A percentile compares a stretch with the other conserved stretches of the same genome.
Conservation (phyloP, 345 rosid species). For the Gossypium australe region DNA sequence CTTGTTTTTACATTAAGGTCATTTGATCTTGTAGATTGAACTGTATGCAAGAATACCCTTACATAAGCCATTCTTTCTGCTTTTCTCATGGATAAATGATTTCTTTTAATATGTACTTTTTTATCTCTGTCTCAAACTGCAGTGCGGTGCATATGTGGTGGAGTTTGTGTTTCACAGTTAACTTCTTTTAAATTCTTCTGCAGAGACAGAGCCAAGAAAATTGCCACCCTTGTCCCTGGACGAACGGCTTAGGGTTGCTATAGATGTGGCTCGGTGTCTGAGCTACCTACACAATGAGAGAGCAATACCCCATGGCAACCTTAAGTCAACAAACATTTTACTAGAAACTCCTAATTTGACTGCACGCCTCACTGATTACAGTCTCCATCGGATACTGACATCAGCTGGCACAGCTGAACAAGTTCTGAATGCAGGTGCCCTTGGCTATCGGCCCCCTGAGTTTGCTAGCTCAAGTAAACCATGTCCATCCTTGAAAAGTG, state of each 20-base stretch:
- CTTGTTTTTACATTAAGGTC: not conserved
- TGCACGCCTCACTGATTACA: slow-evolving; percentile 67
- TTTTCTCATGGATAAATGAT: not conserved
- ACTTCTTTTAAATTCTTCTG: slow-evolving; percentile 18
- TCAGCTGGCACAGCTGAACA: slow-evolving; percentile 83
- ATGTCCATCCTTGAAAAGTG: slow-evolving; percentile 81
- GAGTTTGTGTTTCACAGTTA: not conserved
- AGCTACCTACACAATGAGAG: slow-evolving; percentile 71
- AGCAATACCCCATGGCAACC: slow-evolving; percentile 93
- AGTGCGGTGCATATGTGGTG: not conserved
- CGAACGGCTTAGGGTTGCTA: slow-evolving; percentile 50
- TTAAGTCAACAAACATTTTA: slow-evolving; percentile 78
- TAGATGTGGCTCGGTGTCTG: slow-evolving; percentile 64
- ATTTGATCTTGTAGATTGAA: not conserved
- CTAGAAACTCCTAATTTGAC: slow-evolving; percentile 46
- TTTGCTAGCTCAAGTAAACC: slow-evolving; percentile 79
- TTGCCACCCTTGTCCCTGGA: slow-evolving; percentile 53
- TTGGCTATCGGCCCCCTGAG: slow-evolving; percentile 88
- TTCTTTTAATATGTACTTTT: not conserved
- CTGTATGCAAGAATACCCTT: not conserved
- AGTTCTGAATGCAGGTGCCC: slow-evolving; percentile 79
- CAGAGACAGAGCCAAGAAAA: slow-evolving; percentile 47
- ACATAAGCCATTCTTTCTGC: not conserved
- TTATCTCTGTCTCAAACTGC: not conserved
- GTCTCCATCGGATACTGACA: slow-evolving; percentile 77